A percentile compares a stretch with the other conserved stretches of the same genome.
These are phyloP conservation scores for Zychaea mexicana DNA, from an alignment of 371 early-diverging fungal species.

Conservation along the genomic window DNA sequence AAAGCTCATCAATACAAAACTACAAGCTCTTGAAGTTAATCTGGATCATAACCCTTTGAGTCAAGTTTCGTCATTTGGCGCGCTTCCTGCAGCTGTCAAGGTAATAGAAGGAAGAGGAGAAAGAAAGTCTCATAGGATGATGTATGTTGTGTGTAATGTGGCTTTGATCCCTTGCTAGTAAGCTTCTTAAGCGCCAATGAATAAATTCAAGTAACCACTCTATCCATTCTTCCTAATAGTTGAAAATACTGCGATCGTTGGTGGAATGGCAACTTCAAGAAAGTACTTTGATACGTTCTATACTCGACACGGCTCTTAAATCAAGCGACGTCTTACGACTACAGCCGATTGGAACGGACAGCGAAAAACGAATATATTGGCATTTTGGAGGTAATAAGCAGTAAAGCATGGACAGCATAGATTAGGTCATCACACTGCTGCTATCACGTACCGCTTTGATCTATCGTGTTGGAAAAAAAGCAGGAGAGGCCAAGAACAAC, in stretches of 20 bases:
- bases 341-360: constrained; percentile 29
- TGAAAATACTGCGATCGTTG: constrained; percentile 29
- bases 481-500: no score
- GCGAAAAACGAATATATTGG: constrained; percentile 34
- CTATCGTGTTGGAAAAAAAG: neutral
- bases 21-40: constrained; percentile 32
- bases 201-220: neutral
- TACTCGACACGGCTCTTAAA: constrained; percentile 19
- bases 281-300: constrained; percentile 26
- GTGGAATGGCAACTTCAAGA: constrained; percentile 54
- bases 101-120: neutral
- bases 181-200: no score
- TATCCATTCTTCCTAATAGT: constrained; percentile 13
- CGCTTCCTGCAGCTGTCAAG: neutral
- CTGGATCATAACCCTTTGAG: constrained; percentile 35
- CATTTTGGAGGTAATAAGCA: constrained; percentile 38
- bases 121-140: neutral
- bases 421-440: neutral
- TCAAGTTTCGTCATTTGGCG: neutral
- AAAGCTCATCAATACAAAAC: constrained; percentile 31
- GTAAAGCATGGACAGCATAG: no score
- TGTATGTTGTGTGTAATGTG: neutral
- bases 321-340: neutral
- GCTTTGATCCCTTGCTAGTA: neutral
- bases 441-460: neutral